Evolutionary conservation across 2,329 filamentous ascomycete species (phyloP).

Genomic region (Pseudocercospora fijiensis): DNA sequence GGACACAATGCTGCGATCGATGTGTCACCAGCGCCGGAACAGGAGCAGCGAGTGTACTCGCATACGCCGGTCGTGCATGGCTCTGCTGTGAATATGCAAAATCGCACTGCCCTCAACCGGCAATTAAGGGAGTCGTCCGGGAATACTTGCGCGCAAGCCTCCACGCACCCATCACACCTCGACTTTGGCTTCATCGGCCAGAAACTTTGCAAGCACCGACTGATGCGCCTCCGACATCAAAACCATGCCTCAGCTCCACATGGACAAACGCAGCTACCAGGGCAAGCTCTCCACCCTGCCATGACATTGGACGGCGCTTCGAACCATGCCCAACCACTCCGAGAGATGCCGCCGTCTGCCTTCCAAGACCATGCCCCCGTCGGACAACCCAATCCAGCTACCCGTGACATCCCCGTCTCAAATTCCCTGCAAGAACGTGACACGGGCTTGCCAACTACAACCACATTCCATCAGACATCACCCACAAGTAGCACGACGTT

Average conservation of each 20-base stretch:
- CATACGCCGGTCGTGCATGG: background rate
- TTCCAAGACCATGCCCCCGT: constrained; percentile 9
- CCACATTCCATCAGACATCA: constrained; percentile 8
- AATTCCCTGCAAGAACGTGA: background rate
- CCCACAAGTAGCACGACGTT: constrained; percentile 13
- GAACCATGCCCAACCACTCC: background rate
- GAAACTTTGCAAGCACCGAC: constrained; percentile 21
- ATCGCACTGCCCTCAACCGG: background rate
- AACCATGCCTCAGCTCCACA: background rate
- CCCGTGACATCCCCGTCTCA: background rate
- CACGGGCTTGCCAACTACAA: constrained; percentile 7
- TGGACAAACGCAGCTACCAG: background rate
- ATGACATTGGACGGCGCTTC: constrained; percentile 16
- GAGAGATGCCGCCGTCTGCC: constrained; percentile 7
- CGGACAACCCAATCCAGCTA: background rate
- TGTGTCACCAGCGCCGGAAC: background rate
- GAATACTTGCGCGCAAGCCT: background rate
- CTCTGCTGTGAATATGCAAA: background rate
- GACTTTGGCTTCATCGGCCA: background rate
- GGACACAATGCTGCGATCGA: background rate
- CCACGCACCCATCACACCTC: background rate
- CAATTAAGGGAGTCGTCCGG: background rate
- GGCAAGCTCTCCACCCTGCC: constrained; percentile 6
- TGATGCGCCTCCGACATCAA: constrained; percentile 6
- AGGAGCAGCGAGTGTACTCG: no score